phyloP scores from a whole-genome alignment of 78 protist genomes.

The Dictyostelium firmibasis region DNA sequence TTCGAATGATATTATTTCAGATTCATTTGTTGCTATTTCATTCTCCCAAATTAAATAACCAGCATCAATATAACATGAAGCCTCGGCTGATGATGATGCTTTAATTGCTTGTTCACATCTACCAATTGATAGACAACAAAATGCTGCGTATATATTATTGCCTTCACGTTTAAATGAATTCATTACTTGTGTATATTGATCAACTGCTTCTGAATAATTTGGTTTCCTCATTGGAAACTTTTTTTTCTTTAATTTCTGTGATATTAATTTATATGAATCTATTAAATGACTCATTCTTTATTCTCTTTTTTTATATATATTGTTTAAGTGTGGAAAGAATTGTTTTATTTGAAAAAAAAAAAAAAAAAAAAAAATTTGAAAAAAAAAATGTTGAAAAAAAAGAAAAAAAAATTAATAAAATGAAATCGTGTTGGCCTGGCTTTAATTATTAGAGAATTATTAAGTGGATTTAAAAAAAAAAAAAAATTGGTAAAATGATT shows the following conservation, averaged over 20 bases:
- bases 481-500: too few relatives aligned
- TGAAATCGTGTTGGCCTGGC: neutral
- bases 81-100: slow-evolving; percentile 68
- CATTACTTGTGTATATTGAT: slow-evolving; percentile 75
- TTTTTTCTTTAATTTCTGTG: slow-evolving; percentile 52
- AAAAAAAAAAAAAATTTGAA: neutral
- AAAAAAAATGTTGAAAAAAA: neutral
- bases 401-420: neutral
- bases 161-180: slow-evolving; percentile 68
- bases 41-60: slow-evolving; percentile 78
- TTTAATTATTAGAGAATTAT: neutral
- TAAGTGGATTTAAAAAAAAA: neutral
- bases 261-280: slow-evolving; percentile 63
- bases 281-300: slow-evolving; percentile 62
- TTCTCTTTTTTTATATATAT: neutral
- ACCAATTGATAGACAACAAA: slow-evolving; percentile 67
- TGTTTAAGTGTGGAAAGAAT: neutral
- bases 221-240: slow-evolving; percentile 76
- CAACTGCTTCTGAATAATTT: slow-evolving; percentile 63
- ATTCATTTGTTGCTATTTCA: slow-evolving; percentile 26
- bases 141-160: slow-evolving; percentile 70
- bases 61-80: slow-evolving; percentile 75
- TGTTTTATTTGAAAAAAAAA: neutral
- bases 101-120: slow-evolving; percentile 78
- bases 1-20: slow-evolving; percentile 41